These are phyloP conservation scores for Eucalyptus caleyi DNA, from an alignment of 345 rosid genomes.

Conservation along the genomic window DNA sequence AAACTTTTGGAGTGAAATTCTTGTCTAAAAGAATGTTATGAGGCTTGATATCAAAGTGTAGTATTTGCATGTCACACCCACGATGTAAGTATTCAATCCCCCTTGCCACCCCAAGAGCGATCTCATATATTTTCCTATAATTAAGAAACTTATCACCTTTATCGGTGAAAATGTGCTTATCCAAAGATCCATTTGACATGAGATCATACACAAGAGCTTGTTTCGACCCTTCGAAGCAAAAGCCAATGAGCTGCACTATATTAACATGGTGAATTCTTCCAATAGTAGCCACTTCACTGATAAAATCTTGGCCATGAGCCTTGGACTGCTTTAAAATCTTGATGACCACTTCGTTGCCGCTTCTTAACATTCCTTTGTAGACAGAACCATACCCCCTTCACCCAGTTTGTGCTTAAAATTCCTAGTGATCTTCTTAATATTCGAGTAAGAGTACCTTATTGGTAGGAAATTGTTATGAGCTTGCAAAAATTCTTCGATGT, in stretches of 20 bases:
- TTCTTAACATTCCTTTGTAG: not conserved
- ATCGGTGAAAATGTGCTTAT: not conserved
- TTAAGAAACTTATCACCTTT: fast-evolving
- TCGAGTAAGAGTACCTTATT: not conserved
- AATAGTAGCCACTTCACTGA: not conserved
- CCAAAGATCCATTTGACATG: not conserved
- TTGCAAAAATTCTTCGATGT: too few species aligned
- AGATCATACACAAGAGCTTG: not conserved
- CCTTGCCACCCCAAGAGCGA: not conserved
- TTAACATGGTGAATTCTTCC: not conserved
- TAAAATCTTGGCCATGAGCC: not conserved
- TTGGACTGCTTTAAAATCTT: not conserved
- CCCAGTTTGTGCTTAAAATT: not conserved
- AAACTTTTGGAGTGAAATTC: not conserved
- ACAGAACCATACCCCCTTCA: not conserved
- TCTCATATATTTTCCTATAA: not conserved
- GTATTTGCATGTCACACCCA: not conserved
- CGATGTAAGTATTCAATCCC: not conserved
- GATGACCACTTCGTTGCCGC: not conserved
- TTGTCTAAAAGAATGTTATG: not conserved
- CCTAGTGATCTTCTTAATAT: not conserved
- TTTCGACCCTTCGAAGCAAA: not conserved
- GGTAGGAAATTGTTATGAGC: not conserved
- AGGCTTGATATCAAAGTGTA: not conserved
- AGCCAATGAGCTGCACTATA: not conserved